Evolutionary conservation across 805 yeast genomes (phyloP), one percentile per base, ranked within the genome.

Genomic region (Lipomyces kockii): DNA sequence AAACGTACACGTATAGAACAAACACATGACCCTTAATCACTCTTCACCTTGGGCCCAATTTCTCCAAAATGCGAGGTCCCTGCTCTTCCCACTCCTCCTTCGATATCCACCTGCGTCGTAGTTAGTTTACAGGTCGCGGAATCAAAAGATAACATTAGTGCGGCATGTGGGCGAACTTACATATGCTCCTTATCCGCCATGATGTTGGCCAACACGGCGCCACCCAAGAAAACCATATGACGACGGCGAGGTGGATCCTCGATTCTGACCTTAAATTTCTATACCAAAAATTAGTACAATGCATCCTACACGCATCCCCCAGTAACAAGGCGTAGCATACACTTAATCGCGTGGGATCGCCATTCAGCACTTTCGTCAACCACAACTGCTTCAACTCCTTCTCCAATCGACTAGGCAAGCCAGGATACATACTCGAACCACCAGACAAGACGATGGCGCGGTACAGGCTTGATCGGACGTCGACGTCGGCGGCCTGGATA

Each of bases 231-330:
- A 46, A 95, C 99, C 98, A 95, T 94, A 80, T 95, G 97, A 78
- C 93, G 90, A 84, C 99, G 92, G 83, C 98, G 87, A 73, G 99
- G 99, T 54, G 99, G 98, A 79, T 95, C 98, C 79, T 95, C 98
- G 75, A 95, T 95, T 80, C 94, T 87, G 53, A 95, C 97, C 80
- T 95, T 95, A 81, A 95, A 94, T 80, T 93, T 93, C 62, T 70
- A 43, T 17, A 11, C 22, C 39, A 60, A n/a, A 69, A 86, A 90
- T 12, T 6, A 46, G 8, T 27, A 56, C 39, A 11, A 11, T 56
- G 7, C 17, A 29, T 56, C 11, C 25, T 12, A 5, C 49, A 55
- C 27, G 25, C 20, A 0, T 8, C 27, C 27, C 27, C 27, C 27
- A 25, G 5, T 9, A 2, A n/a, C 9, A 22, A 17, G 11, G 14